Conservation (phyloP, 257 asterid genomes). For the Petrea volubilis region DNA sequence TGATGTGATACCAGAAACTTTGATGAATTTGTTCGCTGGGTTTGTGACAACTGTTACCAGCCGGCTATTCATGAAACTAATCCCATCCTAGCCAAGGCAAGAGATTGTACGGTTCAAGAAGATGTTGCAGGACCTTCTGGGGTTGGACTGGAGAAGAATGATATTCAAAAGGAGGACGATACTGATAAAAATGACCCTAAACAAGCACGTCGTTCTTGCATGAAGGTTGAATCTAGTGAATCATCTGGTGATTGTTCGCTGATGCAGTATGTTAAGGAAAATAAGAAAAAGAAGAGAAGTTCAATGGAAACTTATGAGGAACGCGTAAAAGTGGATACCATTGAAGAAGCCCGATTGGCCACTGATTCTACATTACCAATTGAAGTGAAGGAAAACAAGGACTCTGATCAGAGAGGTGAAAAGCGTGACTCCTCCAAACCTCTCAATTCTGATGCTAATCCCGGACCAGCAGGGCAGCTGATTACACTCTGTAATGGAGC, state of each 20-base stretch:
- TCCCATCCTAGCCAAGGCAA: not conserved
- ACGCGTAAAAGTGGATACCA: not conserved
- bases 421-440: constrained; percentile 11
- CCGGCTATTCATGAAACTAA: not conserved
- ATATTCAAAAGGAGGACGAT: not conserved
- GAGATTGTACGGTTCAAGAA: not conserved
- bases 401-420: constrained; percentile 20
- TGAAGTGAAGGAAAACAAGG: not conserved
- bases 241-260: not conserved
- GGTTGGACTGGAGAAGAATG: constrained; percentile 2
- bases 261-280: not conserved
- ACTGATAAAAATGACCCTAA: not conserved
- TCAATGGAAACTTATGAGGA: not conserved
- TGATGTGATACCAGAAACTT: constrained; percentile 43
- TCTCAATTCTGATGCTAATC: constrained; percentile 17
- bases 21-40: constrained; percentile 65
- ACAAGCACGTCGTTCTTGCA: not conserved
- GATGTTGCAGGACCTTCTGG: not conserved
- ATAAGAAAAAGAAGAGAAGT: constrained; percentile 19
- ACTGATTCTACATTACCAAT: constrained; percentile 8
- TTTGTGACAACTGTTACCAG: constrained; percentile 58
- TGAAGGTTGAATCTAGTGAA: constrained; percentile 1
- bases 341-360: not conserved
- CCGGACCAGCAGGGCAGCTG: constrained; percentile 10
- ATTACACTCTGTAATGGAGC: not conserved